phyloP scores from a whole-genome alignment of 1,284 basidiomycete genomes.

The Pseudozyma sp. region DNA sequence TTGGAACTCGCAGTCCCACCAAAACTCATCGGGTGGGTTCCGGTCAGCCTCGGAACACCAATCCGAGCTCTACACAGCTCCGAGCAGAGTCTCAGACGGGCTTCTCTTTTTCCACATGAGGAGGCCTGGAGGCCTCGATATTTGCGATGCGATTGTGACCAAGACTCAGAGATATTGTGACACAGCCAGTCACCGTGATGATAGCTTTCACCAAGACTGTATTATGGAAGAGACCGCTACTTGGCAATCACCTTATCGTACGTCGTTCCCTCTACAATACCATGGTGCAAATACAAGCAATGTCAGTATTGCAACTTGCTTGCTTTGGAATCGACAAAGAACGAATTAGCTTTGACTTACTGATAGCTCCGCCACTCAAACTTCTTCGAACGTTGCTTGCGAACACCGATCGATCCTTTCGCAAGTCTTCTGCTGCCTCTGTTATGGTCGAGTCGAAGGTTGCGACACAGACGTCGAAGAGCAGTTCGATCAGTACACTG shows the following conservation, averaged over 20 bases:
- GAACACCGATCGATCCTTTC: slow-evolving; percentile 60
- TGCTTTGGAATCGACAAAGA: not conserved
- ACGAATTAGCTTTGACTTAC: slow-evolving; percentile 34
- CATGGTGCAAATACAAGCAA: not conserved
- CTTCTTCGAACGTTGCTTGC: slow-evolving; percentile 61
- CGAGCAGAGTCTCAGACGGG: too few species aligned
- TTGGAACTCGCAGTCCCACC: too few species aligned
- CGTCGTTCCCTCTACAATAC: slow-evolving; percentile 50
- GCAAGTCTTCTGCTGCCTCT: slow-evolving; percentile 69
- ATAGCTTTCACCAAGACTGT: too few species aligned
- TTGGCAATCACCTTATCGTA: slow-evolving; percentile 62
- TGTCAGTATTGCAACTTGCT: not conserved
- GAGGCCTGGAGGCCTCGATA: too few species aligned
- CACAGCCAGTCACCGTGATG: not conserved
- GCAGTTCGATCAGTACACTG: too few species aligned
- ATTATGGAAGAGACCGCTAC: slow-evolving; percentile 1
- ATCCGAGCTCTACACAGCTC: too few species aligned
- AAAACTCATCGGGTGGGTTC: too few species aligned
- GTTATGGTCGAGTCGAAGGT: not conserved
- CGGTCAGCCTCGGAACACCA: too few species aligned
- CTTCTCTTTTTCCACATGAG: too few species aligned
- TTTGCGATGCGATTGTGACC: too few species aligned
- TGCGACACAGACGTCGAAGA: not conserved
- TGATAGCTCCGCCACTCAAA: slow-evolving; percentile 56
- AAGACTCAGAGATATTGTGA: too few species aligned